Evolutionary conservation across 202 grass and related monocot genomes (phyloP), one percentile per base, ranked within the genome.

Genomic region (Musa balbisiana): DNA sequence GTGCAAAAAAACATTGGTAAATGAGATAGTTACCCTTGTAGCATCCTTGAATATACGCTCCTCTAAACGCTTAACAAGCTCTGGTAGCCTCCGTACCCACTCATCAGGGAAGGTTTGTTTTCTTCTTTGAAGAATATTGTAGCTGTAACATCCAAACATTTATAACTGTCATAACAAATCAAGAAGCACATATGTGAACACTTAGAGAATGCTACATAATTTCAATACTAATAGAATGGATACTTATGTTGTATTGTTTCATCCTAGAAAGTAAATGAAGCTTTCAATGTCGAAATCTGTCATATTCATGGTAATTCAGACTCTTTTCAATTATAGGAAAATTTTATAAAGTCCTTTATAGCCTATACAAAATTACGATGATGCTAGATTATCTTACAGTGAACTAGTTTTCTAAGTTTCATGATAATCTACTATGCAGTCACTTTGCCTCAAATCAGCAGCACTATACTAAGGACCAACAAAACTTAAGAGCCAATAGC

Each of bases 31-130:
- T 77, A 77, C 75, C 75, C 49, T 77, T 53, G 58, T 15, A 10
- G 49, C 12, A 66, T 66, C 60, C 75, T 77, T 77, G 75, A 16
- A 77, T 53, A 77, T 77, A 52, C 8, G n/a, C 17, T 64, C 75
- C 60, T 77, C 75, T 62, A 77, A 65, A 49, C 59, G 49, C 20
- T 10, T 77, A 50, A 16, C 75, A 77, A 64, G 5, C 14, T 65
- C 75, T 19, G 26, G 13, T 52, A 77, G 3, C 49, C 21, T 77
- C 11, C 43, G 75, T 9, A 77, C 20, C 33, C 19, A 64, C 10
- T 77, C 75, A 53, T 51, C 75, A 19, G 49, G 12, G 52, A 8
- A 76, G 0, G 12, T 0, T 64, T 62, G 60, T 3, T 77, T 77
- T 26, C 59, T 26, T 64, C 49, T 77, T 66, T 65, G 49, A 51